Evolutionary conservation across 345 rosid genomes (phyloP).

Genomic region (Eucalyptus erythrocorys): DNA sequence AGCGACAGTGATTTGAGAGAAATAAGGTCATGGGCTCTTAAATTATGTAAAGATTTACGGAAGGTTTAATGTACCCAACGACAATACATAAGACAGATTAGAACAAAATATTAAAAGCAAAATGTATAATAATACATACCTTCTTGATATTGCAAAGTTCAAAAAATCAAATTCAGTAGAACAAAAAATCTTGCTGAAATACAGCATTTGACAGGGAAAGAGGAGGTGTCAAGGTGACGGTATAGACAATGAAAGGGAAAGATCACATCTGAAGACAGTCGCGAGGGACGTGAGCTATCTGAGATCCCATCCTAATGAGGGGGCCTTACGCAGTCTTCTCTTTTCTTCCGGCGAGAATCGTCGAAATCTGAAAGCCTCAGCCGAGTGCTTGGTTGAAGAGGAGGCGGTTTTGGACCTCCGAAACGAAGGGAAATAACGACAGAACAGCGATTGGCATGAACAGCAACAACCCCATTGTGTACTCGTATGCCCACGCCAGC

Average conservation of each 20-base stretch:
- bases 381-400: conserved; percentile 96
- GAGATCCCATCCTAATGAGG: not conserved
- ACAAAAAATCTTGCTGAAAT: not conserved
- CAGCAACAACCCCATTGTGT: conserved; percentile 60
- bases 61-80: accelerated
- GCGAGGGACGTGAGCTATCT: not conserved
- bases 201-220: not conserved
- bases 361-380: conserved; percentile 91
- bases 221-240: not conserved
- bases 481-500: conserved; percentile 84
- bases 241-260: not conserved
- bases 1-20: accelerated
- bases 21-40: accelerated
- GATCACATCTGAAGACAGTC: not conserved
- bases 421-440: conserved; percentile 91
- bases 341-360: conserved; percentile 71
- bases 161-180: not conserved
- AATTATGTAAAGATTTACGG: accelerated
- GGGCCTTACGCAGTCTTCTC: conserved; percentile 6
- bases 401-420: conserved; percentile 81
- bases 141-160: not conserved
- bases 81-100: not conserved
- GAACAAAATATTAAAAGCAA: not conserved
- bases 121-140: not conserved
- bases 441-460: conserved; percentile 68